Conservation (phyloP, 306 rosid species). For the Ammopiptanthus mongolicus region DNA sequence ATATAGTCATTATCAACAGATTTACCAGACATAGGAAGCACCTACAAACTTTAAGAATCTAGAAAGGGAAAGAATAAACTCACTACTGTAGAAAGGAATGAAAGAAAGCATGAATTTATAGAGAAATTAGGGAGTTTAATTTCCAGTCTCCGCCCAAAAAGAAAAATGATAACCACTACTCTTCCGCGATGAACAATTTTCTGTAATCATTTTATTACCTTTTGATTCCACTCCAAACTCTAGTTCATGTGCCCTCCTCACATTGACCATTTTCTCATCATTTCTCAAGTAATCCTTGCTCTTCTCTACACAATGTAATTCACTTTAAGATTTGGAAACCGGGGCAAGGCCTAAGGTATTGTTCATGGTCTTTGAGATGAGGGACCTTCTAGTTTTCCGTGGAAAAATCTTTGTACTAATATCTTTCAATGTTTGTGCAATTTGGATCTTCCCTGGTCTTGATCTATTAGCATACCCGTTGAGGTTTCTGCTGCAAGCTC, state of each 20-base stretch:
- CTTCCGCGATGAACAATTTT: background rate
- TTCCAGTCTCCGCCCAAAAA: background rate
- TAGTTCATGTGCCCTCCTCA: too few relatives aligned
- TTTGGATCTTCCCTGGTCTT: conserved; percentile 16
- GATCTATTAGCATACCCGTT: background rate
- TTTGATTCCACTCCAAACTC: too few relatives aligned
- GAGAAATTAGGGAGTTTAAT: background rate
- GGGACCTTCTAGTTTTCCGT: background rate
- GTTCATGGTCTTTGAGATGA: background rate
- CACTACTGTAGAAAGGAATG: background rate
- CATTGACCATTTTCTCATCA: background rate
- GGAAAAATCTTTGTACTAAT: background rate
- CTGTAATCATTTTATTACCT: background rate
- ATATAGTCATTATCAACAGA: too few relatives aligned
- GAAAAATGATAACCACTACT: background rate
- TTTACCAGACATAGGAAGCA: too few relatives aligned
- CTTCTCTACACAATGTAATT: background rate
- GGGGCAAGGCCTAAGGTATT: background rate
- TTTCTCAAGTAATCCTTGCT: background rate
- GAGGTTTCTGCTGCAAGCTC: background rate
- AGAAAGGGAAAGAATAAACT: background rate
- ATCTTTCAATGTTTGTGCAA: background rate
- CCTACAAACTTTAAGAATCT: background rate
- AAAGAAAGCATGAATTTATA: background rate
- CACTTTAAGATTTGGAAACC: background rate